phyloP scores from a whole-genome alignment of 805 yeast species.

The Crinitomyces ghanaensis region DNA sequence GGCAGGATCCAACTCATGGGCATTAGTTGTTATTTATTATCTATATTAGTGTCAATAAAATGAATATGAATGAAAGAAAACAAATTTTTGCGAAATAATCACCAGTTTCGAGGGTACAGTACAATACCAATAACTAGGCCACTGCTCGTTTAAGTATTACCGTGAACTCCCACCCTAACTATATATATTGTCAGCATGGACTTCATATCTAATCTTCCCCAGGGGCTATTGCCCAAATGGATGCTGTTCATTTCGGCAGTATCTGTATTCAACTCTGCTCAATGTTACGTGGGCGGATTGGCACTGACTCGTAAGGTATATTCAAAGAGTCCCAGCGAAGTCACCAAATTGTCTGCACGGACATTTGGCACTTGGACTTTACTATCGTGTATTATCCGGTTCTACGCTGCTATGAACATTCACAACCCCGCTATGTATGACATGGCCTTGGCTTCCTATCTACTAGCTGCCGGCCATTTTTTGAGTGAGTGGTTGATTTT shows the following conservation, averaged over 20 bases:
- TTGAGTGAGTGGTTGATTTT: slow-evolving; percentile 69
- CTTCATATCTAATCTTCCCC: too few species aligned
- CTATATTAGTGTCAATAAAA: neutral
- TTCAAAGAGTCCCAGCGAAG: slow-evolving; percentile 45
- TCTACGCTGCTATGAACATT: slow-evolving; percentile 75
- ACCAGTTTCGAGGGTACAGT: too few species aligned
- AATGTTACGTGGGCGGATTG: slow-evolving; percentile 68
- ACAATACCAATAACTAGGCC: too few species aligned
- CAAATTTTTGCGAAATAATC: too few species aligned
- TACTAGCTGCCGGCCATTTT: slow-evolving; percentile 78
- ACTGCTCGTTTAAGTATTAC: too few species aligned
- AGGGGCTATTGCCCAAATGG: slow-evolving; percentile 66
- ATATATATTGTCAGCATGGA: too few species aligned
- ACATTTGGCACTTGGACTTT: slow-evolving; percentile 98
- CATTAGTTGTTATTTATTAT: slow-evolving; percentile 3
- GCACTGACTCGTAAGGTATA: slow-evolving; percentile 73
- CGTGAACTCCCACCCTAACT: too few species aligned
- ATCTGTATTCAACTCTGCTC: slow-evolving; percentile 83
- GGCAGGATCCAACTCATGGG: slow-evolving; percentile 62
- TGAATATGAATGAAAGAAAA: neutral
- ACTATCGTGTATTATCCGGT: slow-evolving; percentile 70
- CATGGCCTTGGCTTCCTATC: slow-evolving; percentile 67
- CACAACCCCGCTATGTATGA: slow-evolving; percentile 61
- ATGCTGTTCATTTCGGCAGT: slow-evolving; percentile 70
- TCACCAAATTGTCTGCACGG: slow-evolving; percentile 66